A percentile compares a stretch with the other conserved stretches of the same genome.
phyloP scores from a whole-genome alignment of 2,329 filamentous ascomycete species.

The Furcasterigmium sp. region DNA sequence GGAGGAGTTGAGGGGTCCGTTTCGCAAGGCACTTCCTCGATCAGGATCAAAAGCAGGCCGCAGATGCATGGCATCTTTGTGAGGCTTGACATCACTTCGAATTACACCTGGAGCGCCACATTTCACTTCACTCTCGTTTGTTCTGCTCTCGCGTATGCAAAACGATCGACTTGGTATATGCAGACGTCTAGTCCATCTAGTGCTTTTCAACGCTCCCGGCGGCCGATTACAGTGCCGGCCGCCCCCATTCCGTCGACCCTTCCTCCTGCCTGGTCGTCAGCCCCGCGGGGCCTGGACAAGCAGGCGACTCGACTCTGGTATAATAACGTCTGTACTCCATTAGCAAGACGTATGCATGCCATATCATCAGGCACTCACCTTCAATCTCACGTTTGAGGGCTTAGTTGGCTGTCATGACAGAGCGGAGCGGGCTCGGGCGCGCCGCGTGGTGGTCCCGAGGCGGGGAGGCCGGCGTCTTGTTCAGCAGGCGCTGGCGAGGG shows the following conservation, averaged over 20 bases:
- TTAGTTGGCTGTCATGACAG: slow-evolving; percentile 60
- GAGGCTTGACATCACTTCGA: too few species aligned
- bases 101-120: too few species aligned
- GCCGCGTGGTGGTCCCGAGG: slow-evolving; percentile 45
- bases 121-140: too few species aligned
- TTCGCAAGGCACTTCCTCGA: too few species aligned
- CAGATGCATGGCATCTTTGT: too few species aligned
- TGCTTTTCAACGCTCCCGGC: background rate
- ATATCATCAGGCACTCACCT: slow-evolving; percentile 3
- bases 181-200: slow-evolving; percentile 1
- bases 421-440: slow-evolving; percentile 63
- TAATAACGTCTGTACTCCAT: background rate
- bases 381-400: slow-evolving; percentile 20
- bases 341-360: background rate
- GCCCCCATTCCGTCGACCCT: too few species aligned
- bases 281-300: background rate
- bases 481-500: slow-evolving; percentile 41
- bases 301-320: background rate
- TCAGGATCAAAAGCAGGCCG: too few species aligned
- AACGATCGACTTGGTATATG: background rate
- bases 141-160: too few species aligned
- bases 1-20: too few species aligned
- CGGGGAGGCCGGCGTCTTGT: slow-evolving; percentile 38
- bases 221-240: background rate
- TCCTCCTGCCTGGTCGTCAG: background rate